Evolutionary conservation across 2,329 filamentous ascomycete genomes (phyloP).

Genomic region (Exophiala xenobiotica): DNA sequence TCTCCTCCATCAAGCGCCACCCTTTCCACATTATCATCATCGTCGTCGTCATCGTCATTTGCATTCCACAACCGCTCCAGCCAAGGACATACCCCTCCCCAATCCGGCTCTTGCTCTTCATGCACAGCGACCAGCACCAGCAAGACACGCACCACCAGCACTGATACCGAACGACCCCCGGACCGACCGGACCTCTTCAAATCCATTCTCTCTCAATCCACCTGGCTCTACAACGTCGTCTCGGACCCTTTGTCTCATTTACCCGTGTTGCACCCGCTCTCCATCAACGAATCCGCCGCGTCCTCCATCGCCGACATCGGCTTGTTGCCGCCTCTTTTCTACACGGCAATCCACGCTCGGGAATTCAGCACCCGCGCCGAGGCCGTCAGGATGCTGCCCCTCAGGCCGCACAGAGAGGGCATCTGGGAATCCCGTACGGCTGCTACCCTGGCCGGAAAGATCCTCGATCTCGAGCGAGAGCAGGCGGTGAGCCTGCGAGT

Average conservation of each 20-base stretch:
- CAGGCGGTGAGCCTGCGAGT: too few relatives aligned
- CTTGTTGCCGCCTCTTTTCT: slow-evolving; percentile 36
- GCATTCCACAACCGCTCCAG: too few relatives aligned
- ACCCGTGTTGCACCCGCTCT: background rate
- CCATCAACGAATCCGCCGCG: background rate
- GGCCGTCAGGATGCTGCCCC: slow-evolving; percentile 26
- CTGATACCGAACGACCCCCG: too few relatives aligned
- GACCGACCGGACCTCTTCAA: too few relatives aligned
- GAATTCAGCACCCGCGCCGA: slow-evolving; percentile 31
- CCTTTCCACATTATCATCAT: too few relatives aligned
- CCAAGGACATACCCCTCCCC: too few relatives aligned
- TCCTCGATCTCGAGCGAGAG: slow-evolving; percentile 21
- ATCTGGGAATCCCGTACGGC: slow-evolving; percentile 29
- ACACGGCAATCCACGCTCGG: slow-evolving; percentile 35
- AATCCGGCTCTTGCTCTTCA: too few relatives aligned
- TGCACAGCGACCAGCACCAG: too few relatives aligned
- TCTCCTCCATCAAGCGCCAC: too few relatives aligned
- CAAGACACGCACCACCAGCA: too few relatives aligned
- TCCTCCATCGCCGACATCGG: slow-evolving; percentile 32
- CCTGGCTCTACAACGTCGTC: background rate
- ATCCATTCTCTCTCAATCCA: background rate
- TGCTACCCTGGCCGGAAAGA: slow-evolving; percentile 18
- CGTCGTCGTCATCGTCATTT: too few relatives aligned
- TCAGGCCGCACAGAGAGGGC: slow-evolving; percentile 29
- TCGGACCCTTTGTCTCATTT: background rate